Conservation (phyloP, 306 rosid genomes). For the Pyrus betulifolia region DNA sequence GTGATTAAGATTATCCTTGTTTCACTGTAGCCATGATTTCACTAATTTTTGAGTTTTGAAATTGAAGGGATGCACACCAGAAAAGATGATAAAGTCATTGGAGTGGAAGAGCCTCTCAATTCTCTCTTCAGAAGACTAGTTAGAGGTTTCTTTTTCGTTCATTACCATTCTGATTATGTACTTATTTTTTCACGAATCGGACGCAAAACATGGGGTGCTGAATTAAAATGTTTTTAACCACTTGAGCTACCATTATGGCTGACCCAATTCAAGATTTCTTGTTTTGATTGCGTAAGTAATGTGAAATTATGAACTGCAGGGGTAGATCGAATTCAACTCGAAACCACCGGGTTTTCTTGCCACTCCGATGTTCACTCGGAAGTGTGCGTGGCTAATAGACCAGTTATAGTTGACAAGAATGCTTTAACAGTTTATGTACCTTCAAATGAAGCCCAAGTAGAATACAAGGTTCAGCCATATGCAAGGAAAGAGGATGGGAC, state of each 20-base stretch:
- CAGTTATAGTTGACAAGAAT: conserved; percentile 6
- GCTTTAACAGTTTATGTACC: conserved; percentile 14
- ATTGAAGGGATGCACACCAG: conserved; percentile 15
- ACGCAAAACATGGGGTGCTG: no score
- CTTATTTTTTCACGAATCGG: no score
- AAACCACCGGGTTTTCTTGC: conserved; percentile 25
- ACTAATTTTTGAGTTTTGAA: neutral
- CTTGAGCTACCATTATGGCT: neutral
- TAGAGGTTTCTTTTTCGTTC: conserved; percentile 12
- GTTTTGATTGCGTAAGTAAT: neutral
- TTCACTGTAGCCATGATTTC: neutral
- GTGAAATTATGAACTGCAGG: conserved; percentile 3
- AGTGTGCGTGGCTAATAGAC: conserved; percentile 15
- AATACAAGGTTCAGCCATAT: conserved; percentile 22
- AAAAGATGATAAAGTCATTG: neutral
- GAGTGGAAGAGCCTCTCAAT: conserved; percentile 4
- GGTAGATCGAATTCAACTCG: conserved; percentile 14
- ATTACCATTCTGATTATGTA: no score
- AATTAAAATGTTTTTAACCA: no score
- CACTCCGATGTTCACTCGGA: conserved; percentile 26
- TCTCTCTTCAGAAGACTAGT: conserved; percentile 20
- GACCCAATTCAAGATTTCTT: neutral
- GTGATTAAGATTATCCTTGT: neutral
- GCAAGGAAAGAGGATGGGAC: conserved; percentile 21
- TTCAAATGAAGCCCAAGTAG: neutral